A percentile compares a stretch with the other conserved stretches of the same genome.
These are phyloP conservation scores for Ehretia macrophylla DNA, from an alignment of 257 asterid genomes.

Conservation along the genomic window DNA sequence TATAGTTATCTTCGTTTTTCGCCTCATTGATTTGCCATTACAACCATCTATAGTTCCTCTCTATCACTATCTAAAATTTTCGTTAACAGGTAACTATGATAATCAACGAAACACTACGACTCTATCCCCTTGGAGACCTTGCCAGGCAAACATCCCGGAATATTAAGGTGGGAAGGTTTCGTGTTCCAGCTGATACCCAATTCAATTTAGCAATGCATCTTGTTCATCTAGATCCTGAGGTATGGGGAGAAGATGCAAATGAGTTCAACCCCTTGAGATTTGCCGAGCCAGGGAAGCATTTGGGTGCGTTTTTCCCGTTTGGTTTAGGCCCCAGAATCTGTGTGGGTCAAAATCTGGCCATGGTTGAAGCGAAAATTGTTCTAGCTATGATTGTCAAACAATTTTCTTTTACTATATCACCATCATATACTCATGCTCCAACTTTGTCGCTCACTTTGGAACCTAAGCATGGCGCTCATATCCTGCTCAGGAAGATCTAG, in stretches of 20 bases:
- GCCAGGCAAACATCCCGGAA: slow-evolving; percentile 18
- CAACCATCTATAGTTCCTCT: too few relatives aligned
- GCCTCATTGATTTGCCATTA: not conserved
- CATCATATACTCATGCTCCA: slow-evolving; percentile 37
- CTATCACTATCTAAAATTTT: not conserved
- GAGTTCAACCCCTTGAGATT: slow-evolving; percentile 39
- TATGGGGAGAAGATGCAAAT: slow-evolving; percentile 39
- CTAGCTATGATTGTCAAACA: slow-evolving; percentile 29
- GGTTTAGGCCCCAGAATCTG: slow-evolving; percentile 36
- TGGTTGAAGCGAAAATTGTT: slow-evolving; percentile 34
- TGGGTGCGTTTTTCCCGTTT: slow-evolving; percentile 34
- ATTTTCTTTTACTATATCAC: slow-evolving; percentile 24
- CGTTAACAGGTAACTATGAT: slow-evolving; percentile 21
- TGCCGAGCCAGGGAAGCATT: slow-evolving; percentile 19
- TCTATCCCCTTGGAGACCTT: slow-evolving; percentile 23
- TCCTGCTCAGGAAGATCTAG: slow-evolving; percentile 18
- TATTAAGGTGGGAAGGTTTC: slow-evolving; percentile 25
- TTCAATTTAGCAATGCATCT: slow-evolving; percentile 23
- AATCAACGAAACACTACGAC: slow-evolving; percentile 27
- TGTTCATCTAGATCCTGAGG: slow-evolving; percentile 25
- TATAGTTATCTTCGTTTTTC: too few relatives aligned
- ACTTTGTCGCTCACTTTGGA: slow-evolving; percentile 15
- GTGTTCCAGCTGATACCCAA: slow-evolving; percentile 26
- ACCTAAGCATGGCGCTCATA: slow-evolving; percentile 34
- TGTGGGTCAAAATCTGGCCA: slow-evolving; percentile 33